Conservation (phyloP, 495 filamentous ascomycete species). For the Lophiostoma macrostomum region DNA sequence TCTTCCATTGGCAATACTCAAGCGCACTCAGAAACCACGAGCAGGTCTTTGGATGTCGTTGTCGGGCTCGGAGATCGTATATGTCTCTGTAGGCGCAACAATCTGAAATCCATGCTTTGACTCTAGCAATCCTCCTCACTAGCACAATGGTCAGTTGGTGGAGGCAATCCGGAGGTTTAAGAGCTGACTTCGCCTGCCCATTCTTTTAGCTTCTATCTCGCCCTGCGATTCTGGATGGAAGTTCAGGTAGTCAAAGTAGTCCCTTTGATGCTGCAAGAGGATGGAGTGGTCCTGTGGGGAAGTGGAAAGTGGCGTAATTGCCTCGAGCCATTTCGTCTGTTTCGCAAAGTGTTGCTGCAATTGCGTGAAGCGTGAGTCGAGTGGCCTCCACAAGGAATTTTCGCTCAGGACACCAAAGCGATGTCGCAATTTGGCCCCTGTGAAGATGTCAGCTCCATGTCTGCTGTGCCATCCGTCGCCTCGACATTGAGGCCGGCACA, state of each 20-base stretch:
- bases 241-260: conserved; percentile 16
- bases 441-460: conserved; percentile 12
- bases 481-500: conserved; percentile 1
- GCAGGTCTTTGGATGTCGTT: conserved; percentile 21
- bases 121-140: conserved; percentile 21
- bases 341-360: conserved; percentile 10
- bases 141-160: background rate
- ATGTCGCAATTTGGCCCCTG: conserved; percentile 24
- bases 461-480: background rate
- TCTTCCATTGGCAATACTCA: conserved; percentile 25
- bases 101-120: conserved; percentile 17
- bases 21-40: conserved; percentile 11
- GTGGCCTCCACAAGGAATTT: conserved; percentile 17
- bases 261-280: conserved; percentile 10
- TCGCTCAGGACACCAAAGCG: conserved; percentile 1
- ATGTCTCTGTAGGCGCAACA: conserved; percentile 4
- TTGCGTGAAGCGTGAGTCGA: conserved; percentile 22
- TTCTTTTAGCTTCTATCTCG: conserved; percentile 12
- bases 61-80: conserved; percentile 9
- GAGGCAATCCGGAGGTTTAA: background rate
- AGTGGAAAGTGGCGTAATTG: no score
- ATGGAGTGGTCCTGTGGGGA: no score
- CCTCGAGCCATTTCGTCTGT: conserved; percentile 25
- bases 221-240: conserved; percentile 1
- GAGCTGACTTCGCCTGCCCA: conserved; percentile 15